Evolutionary conservation across 2,329 filamentous ascomycete species (phyloP).

Genomic region (Elsinoe batatas): DNA sequence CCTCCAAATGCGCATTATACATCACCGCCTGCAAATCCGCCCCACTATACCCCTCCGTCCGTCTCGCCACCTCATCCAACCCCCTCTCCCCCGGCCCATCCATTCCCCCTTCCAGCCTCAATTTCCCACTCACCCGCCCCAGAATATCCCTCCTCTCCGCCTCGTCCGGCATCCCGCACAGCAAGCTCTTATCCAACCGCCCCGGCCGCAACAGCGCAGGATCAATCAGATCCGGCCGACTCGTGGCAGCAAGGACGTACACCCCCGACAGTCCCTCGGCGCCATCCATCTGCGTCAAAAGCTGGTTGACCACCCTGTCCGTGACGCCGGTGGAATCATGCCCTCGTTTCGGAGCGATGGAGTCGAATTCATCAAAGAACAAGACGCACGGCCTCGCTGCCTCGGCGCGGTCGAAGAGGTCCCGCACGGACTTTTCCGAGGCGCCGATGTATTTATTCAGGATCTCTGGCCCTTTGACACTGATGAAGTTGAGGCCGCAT

Average conservation of each 20-base stretch:
- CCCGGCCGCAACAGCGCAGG: conserved; percentile 85
- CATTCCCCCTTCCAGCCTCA: conserved; percentile 62
- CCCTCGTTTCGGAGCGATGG: conserved; percentile 90
- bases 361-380: conserved; percentile 98
- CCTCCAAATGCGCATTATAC: conserved; percentile 93
- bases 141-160: conserved; percentile 86
- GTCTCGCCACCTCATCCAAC: conserved; percentile 62
- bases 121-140: conserved; percentile 68
- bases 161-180: conserved; percentile 76
- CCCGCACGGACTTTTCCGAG: conserved; percentile 89
- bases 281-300: conserved; percentile 97
- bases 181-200: conserved; percentile 80
- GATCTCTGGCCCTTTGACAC: conserved; percentile 95
- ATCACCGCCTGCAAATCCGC: conserved; percentile 91
- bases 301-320: conserved; percentile 94
- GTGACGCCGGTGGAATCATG: conserved; percentile 98
- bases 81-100: conserved; percentile 27
- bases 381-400: conserved; percentile 88
- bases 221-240: conserved; percentile 87
- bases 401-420: conserved; percentile 85
- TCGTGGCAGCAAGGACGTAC: conserved; percentile 91
- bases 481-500: conserved; percentile 96
- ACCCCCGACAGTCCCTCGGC: conserved; percentile 91
- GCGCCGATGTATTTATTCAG: conserved; percentile 99
- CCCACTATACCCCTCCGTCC: conserved; percentile 84